phyloP scores from a whole-genome alignment of 768 basidiomycete species.

The Macrolepiota fuliginosa region DNA sequence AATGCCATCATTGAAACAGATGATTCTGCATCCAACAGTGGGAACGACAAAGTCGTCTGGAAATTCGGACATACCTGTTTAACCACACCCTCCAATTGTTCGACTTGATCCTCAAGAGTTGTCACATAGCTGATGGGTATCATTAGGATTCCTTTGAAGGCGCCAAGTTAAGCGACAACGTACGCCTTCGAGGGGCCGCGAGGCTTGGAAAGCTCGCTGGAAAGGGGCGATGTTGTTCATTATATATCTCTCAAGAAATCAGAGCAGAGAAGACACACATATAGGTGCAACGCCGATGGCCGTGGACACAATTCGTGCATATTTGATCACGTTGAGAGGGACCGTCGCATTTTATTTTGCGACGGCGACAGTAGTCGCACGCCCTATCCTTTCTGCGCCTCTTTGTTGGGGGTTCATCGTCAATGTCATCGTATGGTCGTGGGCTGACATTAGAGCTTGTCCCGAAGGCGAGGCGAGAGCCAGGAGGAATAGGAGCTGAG shows the following conservation, averaged over 20 bases:
- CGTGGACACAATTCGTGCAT: constrained; percentile 57
- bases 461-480: neutral
- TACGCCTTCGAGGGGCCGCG: constrained; percentile 69
- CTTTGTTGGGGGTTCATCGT: constrained; percentile 21
- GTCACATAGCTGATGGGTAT: constrained; percentile 46
- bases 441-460: neutral
- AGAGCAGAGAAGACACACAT: constrained; percentile 35
- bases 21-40: neutral
- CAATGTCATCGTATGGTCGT: neutral
- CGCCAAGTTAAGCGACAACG: constrained; percentile 22
- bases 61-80: constrained; percentile 34
- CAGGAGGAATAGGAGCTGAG: constrained; percentile 6
- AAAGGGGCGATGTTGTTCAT: constrained; percentile 2
- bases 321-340: constrained; percentile 45
- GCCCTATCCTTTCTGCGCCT: constrained; percentile 52
- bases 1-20: neutral
- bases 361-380: constrained; percentile 57
- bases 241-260: neutral
- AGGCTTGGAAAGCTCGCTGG: constrained; percentile 62
- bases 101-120: constrained; percentile 56
- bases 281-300: constrained; percentile 56
- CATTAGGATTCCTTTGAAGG: neutral
- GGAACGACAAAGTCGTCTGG: neutral
- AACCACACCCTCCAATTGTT: constrained; percentile 53
- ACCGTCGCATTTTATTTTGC: constrained; percentile 63